Evolutionary conservation across 2,329 filamentous ascomycete genomes (phyloP), one percentile per base, ranked within the genome.

Genomic region (Fusarium sp.): DNA sequence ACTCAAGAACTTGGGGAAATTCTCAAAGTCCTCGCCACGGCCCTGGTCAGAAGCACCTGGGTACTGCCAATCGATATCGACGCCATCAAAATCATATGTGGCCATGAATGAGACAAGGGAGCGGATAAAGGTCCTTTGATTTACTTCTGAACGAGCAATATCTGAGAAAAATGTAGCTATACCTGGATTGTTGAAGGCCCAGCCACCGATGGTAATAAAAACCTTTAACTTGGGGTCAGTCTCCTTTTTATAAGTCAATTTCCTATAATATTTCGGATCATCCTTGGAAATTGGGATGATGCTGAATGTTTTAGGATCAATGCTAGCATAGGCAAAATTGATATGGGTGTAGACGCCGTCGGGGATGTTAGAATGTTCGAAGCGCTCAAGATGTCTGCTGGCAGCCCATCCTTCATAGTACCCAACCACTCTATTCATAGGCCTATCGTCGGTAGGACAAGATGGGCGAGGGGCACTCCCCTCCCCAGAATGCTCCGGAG

Each of bases 181-280:
- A 7, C 71, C 72, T 0, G 11, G 34, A 67, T 81, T 75, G 42
- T 72, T 77, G 39, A 80, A 77, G 2, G 73, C 65, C 73, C 75
- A 81, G 0, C 80, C 79, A 1, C 79, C 78, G 5, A 82, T 55
- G 5, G 42, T 2, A 1, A 53, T 53, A 4, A 47, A 53, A 0
- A 40, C n/a, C n/a, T 53, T 53, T 0, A 53, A 5, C 0, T 34
- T 38, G 0, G 41, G 35, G n/a, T 53, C 34, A 1, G 46, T 31
- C 3, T n/a, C 38, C 26, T 53, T 53, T 2, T 51, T 44, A 6
- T 12, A 11, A 3, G 15, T 10, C 1, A 51, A 15, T 4, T 43
- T 12, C 2, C 25, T 15, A 3, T 51, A 51, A 3, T 35, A 7
- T 1, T 1, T 5, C 1, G 39, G 39, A 2, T 44, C 48, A 3